Percentiles rank a stretch among this genome's conserved stretches.
Evolutionary conservation across 371 early-diverging fungal genomes (phyloP).

Genomic region (Parasitella parasitica): DNA sequence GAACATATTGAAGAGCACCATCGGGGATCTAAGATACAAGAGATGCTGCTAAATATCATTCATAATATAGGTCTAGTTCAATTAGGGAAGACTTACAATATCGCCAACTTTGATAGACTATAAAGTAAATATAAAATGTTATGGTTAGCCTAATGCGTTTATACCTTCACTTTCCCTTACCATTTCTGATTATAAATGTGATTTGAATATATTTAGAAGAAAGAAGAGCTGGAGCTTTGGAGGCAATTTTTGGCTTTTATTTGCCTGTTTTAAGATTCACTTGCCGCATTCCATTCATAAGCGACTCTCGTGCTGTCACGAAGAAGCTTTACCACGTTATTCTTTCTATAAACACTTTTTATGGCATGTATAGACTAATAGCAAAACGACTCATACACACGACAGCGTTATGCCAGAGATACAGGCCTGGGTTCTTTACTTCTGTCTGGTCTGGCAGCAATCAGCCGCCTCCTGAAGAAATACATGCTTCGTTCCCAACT

Average conservation of each 20-base stretch:
- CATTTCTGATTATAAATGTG: slow-evolving; percentile 8
- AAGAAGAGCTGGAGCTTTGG: background rate
- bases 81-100: slow-evolving; percentile 16
- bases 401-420: background rate
- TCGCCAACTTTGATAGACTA: slow-evolving; percentile 28
- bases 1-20: slow-evolving; percentile 30
- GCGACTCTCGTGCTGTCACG: background rate
- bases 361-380: background rate
- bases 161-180: background rate
- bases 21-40: slow-evolving; percentile 25
- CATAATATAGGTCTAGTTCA: background rate
- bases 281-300: background rate
- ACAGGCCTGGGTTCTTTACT: slow-evolving; percentile 23
- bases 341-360: background rate
- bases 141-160: background rate
- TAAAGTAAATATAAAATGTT: background rate
- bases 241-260: background rate
- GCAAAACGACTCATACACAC: background rate
- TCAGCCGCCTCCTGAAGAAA: slow-evolving; percentile 4
- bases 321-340: background rate
- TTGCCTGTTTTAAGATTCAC: background rate
- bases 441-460: slow-evolving; percentile 6
- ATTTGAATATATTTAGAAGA: background rate
- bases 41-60: too few relatives aligned
- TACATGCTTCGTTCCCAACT: slow-evolving; percentile 6